These are phyloP conservation scores for Dimargaris xerosporica DNA, from an alignment of 192 early-diverging fungal species.

Conservation along the genomic window DNA sequence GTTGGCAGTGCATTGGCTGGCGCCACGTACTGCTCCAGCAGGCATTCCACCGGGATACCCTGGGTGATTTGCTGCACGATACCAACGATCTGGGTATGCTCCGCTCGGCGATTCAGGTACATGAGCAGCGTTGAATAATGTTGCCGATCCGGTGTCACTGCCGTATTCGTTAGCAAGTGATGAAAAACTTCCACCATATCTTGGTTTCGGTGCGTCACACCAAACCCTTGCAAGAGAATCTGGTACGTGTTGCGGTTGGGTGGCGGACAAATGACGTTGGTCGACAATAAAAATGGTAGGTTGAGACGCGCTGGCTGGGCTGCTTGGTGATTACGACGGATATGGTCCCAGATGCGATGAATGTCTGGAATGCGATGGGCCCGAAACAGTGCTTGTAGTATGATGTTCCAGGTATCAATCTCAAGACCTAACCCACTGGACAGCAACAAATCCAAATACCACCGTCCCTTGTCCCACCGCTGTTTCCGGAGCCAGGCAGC, in stretches of 20 bases:
- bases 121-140: slow-evolving; percentile 9
- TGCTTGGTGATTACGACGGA: neutral
- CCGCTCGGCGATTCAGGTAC: slow-evolving; percentile 2
- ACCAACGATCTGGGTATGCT: neutral
- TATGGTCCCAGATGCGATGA: neutral
- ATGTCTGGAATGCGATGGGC: neutral
- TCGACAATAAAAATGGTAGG: neutral
- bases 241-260: slow-evolving; percentile 6
- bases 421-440: neutral
- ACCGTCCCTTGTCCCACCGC: neutral
- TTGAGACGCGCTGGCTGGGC: neutral
- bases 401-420: slow-evolving; percentile 11
- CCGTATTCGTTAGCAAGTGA: neutral
- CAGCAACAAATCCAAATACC: neutral
- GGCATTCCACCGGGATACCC: neutral
- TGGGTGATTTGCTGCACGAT: neutral
- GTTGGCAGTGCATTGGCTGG: neutral
- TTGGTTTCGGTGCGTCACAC: neutral
- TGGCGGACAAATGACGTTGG: neutral
- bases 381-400: neutral
- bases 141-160: slow-evolving; percentile 1
- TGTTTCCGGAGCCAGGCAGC: neutral
- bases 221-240: slow-evolving; percentile 3
- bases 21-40: neutral
- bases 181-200: slow-evolving; percentile 8